Base-by-base conservation (phyloP, 371 early-diverging fungal genomes). In the Quaeritorhiza haematococci region DNA sequence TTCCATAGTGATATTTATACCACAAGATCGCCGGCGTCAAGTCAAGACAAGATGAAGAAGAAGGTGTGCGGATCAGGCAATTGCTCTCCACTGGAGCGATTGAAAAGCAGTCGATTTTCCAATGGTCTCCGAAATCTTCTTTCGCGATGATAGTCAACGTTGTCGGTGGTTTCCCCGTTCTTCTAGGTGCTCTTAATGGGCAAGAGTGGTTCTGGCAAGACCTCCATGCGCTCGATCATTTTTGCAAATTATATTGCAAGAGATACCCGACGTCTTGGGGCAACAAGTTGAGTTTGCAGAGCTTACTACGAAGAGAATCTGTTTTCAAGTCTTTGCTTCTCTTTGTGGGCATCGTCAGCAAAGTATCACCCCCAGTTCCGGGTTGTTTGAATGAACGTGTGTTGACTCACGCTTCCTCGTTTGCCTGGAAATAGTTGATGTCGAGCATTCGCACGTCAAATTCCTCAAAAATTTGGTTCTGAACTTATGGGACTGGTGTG, bases 161-260 rank as follows among this genome's bases (percentile, higher is more conserved):
- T 38, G n/a, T 10, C 10, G n/a, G 23, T 45, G 21, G 27, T 27
- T 10, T 10, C 50, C 10, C 32, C 19, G n/a, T 29, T 6, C 7
- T 28, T 5, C 15, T 28, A 75, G 71, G 90, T 97, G 10, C 80
- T 97, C 46, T 82, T 97, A 69, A 94, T 97, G 97, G 97, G 97
- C 38, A 91, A 92, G 71, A 86, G 87, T 64, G 96, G 97, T n/a
- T 87, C 91, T 10, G 97, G 97, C 46, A 97, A 97, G 83, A 97
- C 97, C 24, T 94, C 94, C 45, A 97, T 97, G 97, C 84, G 97
- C 49, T 92, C 93, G 47, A 92, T 97, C 68, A 95, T 97, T 61
- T 97, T 97, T 67, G 90, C 95, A 21, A 94, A 95, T 72, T 94
- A 93, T 66, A 89, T 93, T 62, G 96, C 96, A 1, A 67, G 89